These are phyloP conservation scores for Talaromyces sp. DNA, from an alignment of 2,329 filamentous ascomycete genomes.

Conservation along the genomic window DNA sequence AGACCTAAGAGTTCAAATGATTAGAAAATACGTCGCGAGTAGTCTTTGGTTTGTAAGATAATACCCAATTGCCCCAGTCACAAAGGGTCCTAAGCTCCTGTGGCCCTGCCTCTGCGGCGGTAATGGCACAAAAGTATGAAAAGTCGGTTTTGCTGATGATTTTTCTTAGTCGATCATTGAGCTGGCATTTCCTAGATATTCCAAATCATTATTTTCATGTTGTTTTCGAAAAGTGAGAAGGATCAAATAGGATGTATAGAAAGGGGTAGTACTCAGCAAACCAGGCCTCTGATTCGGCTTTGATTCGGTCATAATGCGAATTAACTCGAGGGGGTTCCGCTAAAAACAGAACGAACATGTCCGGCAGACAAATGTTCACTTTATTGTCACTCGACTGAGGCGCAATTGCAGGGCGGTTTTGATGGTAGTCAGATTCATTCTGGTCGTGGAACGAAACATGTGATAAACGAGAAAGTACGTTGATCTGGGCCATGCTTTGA, in stretches of 20 bases:
- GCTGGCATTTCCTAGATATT: neutral
- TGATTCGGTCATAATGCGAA: conserved; percentile 19
- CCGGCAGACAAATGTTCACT: conserved; percentile 17
- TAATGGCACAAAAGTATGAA: conserved; percentile 20
- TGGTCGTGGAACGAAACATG: neutral
- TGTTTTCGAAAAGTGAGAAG: too few relatives aligned
- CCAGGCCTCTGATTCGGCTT: conserved; percentile 21
- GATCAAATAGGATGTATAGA: too few relatives aligned
- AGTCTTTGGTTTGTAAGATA: neutral
- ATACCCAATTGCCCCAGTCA: conserved; percentile 26
- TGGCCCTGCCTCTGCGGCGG: conserved; percentile 19
- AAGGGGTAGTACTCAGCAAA: conserved; percentile 14
- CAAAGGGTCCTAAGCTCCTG: conserved; percentile 21
- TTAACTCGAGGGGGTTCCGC: conserved; percentile 13
- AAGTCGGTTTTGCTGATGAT: conserved; percentile 20
- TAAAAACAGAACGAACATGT: conserved; percentile 18
- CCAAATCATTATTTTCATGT: conserved; percentile 9
- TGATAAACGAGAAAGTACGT: too few relatives aligned
- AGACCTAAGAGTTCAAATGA: neutral
- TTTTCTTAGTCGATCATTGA: neutral
- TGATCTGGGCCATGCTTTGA: too few relatives aligned
- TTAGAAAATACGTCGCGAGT: neutral
- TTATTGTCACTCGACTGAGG: neutral
- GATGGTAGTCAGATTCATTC: neutral
- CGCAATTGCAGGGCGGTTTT: neutral